Conservation (phyloP, 306 rosid genomes). For the Acmispon strigosus region DNA sequence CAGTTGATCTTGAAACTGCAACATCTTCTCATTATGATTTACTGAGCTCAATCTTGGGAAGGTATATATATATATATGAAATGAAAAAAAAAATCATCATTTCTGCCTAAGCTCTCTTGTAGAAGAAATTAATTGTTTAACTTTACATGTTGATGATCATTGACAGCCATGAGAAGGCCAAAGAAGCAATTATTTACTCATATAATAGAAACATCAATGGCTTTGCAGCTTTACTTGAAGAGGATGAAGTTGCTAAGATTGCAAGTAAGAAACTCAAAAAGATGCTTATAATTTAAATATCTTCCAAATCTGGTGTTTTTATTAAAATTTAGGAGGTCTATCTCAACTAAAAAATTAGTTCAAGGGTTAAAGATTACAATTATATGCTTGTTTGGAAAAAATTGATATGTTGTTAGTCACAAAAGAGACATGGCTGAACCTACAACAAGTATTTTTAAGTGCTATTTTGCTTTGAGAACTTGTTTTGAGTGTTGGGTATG, state of each 20-base stretch:
- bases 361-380: no score
- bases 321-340: no score
- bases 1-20: constrained; percentile 26
- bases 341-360: no score
- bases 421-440: no score
- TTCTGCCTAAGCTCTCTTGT: neutral
- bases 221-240: constrained; percentile 31
- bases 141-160: neutral
- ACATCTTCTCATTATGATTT: constrained; percentile 31
- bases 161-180: constrained; percentile 32
- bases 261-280: constrained; percentile 36
- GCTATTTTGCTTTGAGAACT: no score
- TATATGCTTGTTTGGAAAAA: no score
- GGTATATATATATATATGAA: constrained; percentile 15
- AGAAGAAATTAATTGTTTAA: neutral
- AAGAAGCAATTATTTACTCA: constrained; percentile 48
- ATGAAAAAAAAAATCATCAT: neutral
- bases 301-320: neutral
- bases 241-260: constrained; percentile 32
- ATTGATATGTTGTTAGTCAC: no score
- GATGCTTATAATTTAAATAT: neutral
- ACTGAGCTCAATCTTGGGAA: constrained; percentile 26
- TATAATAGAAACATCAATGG: constrained; percentile 33
- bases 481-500: no score
- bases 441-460: no score